Evolutionary conservation across 1,284 basidiomycete species (phyloP), one percentile per base, ranked within the genome.

Genomic region (Fomitopsis pinicola): DNA sequence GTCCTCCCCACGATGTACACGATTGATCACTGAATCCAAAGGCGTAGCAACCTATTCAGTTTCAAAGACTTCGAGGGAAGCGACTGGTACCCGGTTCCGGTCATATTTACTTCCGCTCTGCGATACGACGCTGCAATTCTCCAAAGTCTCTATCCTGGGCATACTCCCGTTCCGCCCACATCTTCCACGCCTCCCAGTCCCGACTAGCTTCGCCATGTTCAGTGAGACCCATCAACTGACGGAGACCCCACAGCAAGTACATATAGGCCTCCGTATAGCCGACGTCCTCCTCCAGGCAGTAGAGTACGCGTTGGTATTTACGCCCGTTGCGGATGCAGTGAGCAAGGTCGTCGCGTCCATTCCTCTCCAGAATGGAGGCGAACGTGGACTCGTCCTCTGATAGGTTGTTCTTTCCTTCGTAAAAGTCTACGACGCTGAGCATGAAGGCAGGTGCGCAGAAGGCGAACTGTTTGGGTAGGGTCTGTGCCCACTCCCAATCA

Each of bases 401-500:
- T 10, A 62, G 59, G 3, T 38, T 30, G 57, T 64, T 64, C 17
- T 52, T 19, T 1, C 59, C 59, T 15, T 58, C 53, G 54, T 61
- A 42, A 38, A 35, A 26, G 42, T 2, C 30, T 5, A 33, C 28
- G 52, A 57, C 59, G 33, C 58, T 50, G 30, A 65, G 36, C n/a
- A 65, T 52, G 26, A 59, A 62, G 5, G 61, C 28, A 8, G 62
- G 59, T 6, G 61, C 59, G 36, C 67, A 59, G 42, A 68, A 66
- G 19, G 69, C 70, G 19, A 66, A 60, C 9, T 57, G 36, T 42
- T 62, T 60, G 7, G 67, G 45, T 10, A 62, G 56, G 36, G 62
- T 66, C 55, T 69, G 64, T 3, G 66, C 67, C 69, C 70, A 69
- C 55, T 75, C 72, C 72, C 71, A 74, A 62, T 74, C 72, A 22